phyloP scores from a whole-genome alignment of 163 green algal genomes.

The Picocystis sp. region DNA sequence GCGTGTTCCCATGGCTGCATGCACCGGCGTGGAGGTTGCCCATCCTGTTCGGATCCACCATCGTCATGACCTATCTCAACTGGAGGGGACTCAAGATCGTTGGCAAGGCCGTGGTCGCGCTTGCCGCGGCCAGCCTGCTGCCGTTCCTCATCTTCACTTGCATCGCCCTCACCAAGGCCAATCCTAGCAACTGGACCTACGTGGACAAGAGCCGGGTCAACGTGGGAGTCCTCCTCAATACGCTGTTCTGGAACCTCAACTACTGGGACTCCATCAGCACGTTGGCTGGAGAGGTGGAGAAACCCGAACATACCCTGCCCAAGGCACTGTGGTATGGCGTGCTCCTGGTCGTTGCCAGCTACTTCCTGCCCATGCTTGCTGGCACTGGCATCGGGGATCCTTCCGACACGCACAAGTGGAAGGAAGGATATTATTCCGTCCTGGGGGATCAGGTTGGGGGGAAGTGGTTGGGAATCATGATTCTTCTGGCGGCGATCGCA shows the following conservation, averaged over 20 bases:
- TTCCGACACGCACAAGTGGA: constrained; percentile 36
- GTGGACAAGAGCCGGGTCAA: constrained; percentile 1
- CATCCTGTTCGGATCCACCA: constrained; percentile 8
- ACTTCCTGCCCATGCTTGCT: constrained; percentile 72
- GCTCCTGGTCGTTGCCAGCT: constrained; percentile 57
- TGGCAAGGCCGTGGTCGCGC: constrained; percentile 50
- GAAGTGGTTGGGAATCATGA: constrained; percentile 58
- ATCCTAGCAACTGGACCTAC: constrained; percentile 35
- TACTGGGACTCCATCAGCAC: constrained; percentile 84
- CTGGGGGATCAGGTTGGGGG: constrained; percentile 57
- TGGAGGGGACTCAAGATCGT: constrained; percentile 80
- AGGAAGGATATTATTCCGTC: constrained; percentile 61
- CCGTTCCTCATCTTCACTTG: constrained; percentile 65
- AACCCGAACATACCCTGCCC: constrained; percentile 64
- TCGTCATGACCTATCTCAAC: constrained; percentile 47
- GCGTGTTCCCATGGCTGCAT: constrained; percentile 6
- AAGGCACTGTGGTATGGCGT: constrained; percentile 54
- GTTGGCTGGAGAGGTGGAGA: constrained; percentile 69
- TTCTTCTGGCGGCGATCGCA: constrained; percentile 63
- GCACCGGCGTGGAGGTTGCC: constrained; percentile 2
- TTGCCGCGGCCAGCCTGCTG: constrained; percentile 58
- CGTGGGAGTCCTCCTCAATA: constrained; percentile 12
- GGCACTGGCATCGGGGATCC: constrained; percentile 50
- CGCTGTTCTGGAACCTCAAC: constrained; percentile 75
- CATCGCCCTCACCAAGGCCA: constrained; percentile 37